These are phyloP conservation scores for Backusella mclennaniae DNA, from an alignment of 192 early-diverging fungal genomes.

Conservation along the genomic window DNA sequence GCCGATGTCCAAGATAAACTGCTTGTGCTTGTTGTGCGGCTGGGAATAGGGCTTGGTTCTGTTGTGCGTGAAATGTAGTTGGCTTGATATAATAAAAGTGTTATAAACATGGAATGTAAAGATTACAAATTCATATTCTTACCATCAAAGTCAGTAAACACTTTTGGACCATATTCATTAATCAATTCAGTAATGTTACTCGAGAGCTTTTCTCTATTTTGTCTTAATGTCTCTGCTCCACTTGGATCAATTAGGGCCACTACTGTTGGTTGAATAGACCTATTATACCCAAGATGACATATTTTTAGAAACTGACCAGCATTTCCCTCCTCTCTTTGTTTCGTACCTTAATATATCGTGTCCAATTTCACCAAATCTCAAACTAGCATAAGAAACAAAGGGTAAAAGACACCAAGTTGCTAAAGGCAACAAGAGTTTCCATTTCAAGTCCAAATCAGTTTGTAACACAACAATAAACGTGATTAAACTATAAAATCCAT, in stretches of 20 bases:
- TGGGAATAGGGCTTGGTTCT: slow-evolving; percentile 11
- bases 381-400: slow-evolving; percentile 68
- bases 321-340: neutral
- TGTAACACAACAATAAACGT: slow-evolving; percentile 46
- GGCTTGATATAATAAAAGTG: neutral
- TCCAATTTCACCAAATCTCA: slow-evolving; percentile 75
- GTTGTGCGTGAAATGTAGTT: slow-evolving; percentile 6
- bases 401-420: slow-evolving; percentile 53
- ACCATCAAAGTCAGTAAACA: slow-evolving; percentile 72
- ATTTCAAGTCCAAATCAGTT: slow-evolving; percentile 32
- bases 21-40: slow-evolving; percentile 5
- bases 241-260: slow-evolving; percentile 61
- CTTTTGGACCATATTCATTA: slow-evolving; percentile 81
- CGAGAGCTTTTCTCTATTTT: slow-evolving; percentile 69
- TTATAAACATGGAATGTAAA: neutral
- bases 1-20: slow-evolving; percentile 9
- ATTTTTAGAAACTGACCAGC: neutral
- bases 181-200: slow-evolving; percentile 77
- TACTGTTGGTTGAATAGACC: slow-evolving; percentile 83
- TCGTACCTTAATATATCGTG: slow-evolving; percentile 67
- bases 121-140: neutral
- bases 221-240: slow-evolving; percentile 63
- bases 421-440: slow-evolving; percentile 42
- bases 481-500: slow-evolving; percentile 68
- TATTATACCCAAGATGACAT: neutral